Evolutionary conservation across 73 alveolate genomes (phyloP).

Genomic region (Vitrella brassicaformis): DNA sequence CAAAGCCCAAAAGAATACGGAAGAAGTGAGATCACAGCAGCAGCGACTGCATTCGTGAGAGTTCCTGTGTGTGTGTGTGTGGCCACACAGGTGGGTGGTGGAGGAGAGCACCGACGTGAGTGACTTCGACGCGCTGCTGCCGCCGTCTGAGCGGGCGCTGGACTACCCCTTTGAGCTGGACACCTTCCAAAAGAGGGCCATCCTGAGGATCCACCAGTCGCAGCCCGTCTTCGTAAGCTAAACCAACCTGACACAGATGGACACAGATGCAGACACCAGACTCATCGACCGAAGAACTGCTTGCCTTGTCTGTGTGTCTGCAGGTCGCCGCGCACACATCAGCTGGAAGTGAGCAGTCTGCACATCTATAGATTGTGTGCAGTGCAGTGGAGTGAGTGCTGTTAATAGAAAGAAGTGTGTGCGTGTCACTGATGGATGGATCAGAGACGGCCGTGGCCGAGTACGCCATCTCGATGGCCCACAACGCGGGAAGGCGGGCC

Average conservation of each 20-base stretch:
- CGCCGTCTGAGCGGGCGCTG: conserved; percentile 21
- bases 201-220: conserved; percentile 62
- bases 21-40: no score
- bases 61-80: no score
- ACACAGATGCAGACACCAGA: no score
- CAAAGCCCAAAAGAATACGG: no score
- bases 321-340: conserved; percentile 99
- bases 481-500: conserved; percentile 86
- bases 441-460: conserved; percentile 98
- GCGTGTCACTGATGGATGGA: no score
- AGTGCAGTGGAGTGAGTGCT: no score
- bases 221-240: conserved; percentile 85
- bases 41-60: no score
- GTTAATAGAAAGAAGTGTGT: no score
- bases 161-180: conserved; percentile 75
- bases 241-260: no score
- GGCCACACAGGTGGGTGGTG: not conserved
- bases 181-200: conserved; percentile 77
- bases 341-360: no score
- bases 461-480: conserved; percentile 95
- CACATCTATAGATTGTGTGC: no score
- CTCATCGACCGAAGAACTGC: no score
- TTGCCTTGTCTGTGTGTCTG: conserved; percentile 90
- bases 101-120: conserved; percentile 1
- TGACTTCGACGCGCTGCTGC: conserved; percentile 18